Percentiles rank a stretch among this genome's conserved stretches.
Evolutionary conservation across 371 early-diverging fungal genomes (phyloP).

Genomic region (Actinomortierella wolfii): DNA sequence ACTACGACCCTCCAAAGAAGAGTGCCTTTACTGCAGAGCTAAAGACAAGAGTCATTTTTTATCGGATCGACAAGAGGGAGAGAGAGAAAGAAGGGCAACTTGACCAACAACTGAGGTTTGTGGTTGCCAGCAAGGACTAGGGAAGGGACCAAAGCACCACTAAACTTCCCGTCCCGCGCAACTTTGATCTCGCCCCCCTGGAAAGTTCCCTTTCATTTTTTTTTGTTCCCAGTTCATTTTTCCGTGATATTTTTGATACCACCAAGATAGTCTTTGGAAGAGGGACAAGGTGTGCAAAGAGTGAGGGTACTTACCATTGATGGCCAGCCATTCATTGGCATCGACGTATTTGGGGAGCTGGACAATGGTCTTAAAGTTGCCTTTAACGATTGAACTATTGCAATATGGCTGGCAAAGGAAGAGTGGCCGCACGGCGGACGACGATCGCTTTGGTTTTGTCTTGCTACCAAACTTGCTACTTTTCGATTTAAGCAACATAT

Average conservation of each 20-base stretch:
- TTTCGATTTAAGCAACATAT: background rate
- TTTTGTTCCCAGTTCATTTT: too few relatives aligned
- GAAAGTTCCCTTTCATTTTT: too few relatives aligned
- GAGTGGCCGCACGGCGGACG: constrained; percentile 62
- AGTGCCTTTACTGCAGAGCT: too few relatives aligned
- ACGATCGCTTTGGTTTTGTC: constrained; percentile 50
- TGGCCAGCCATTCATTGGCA: constrained; percentile 92
- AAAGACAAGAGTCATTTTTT: background rate
- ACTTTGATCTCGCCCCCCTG: too few relatives aligned
- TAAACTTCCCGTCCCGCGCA: too few relatives aligned
- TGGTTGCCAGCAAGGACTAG: too few relatives aligned
- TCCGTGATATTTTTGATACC: too few relatives aligned
- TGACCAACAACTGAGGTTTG: too few relatives aligned
- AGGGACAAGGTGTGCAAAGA: too few relatives aligned
- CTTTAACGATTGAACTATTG: constrained; percentile 86
- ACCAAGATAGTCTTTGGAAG: too few relatives aligned
- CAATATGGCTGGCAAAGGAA: constrained; percentile 80
- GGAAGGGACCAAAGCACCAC: too few relatives aligned
- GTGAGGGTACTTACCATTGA: constrained; percentile 85
- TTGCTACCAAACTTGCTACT: constrained; percentile 44
- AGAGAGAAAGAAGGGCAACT: background rate
- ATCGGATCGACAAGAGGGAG: background rate
- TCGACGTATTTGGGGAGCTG: constrained; percentile 91
- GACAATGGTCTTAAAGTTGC: constrained; percentile 87
- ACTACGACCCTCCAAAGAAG: too few relatives aligned